Percentiles rank a stretch among this genome's conserved stretches.
These are phyloP conservation scores for Exophiala viscosa DNA, from an alignment of 2,329 filamentous ascomycete species.

Conservation along the genomic window DNA sequence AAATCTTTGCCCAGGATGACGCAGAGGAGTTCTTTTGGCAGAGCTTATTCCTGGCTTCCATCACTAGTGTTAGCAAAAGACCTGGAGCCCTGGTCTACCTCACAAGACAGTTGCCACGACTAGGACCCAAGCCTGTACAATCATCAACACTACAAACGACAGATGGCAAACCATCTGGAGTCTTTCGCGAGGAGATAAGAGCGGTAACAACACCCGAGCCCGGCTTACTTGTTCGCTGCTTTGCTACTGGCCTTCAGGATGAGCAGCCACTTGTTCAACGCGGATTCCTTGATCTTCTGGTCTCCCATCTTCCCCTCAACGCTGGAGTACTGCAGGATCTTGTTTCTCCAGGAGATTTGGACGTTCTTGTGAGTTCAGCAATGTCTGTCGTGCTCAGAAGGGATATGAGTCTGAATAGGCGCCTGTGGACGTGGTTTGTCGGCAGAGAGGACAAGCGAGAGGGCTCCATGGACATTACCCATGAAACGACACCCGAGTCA, in stretches of 20 bases:
- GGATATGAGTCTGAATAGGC: slow-evolving; percentile 94
- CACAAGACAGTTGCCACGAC: slow-evolving; percentile 69
- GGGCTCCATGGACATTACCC: slow-evolving; percentile 13
- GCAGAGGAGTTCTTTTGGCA: slow-evolving; percentile 96
- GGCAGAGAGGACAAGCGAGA: slow-evolving; percentile 59
- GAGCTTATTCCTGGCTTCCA: slow-evolving; percentile 88
- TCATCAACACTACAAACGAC: slow-evolving; percentile 25
- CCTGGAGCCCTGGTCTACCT: slow-evolving; percentile 87
- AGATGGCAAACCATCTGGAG: slow-evolving; percentile 36
- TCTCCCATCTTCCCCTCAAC: slow-evolving; percentile 82
- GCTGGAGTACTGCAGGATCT: slow-evolving; percentile 73
- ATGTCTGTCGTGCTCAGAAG: slow-evolving; percentile 81
- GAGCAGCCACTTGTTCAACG: slow-evolving; percentile 88
- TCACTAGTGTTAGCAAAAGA: slow-evolving; percentile 80
- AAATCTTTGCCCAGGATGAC: slow-evolving; percentile 58
- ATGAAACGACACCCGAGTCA: slow-evolving; percentile 1
- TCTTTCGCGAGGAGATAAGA: slow-evolving; percentile 52
- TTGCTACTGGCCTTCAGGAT: slow-evolving; percentile 83
- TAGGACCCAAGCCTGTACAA: slow-evolving; percentile 46
- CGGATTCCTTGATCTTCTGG: slow-evolving; percentile 87
- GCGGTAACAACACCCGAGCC: slow-evolving; percentile 86
- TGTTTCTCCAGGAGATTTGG: slow-evolving; percentile 70
- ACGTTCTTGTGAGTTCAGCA: slow-evolving; percentile 76
- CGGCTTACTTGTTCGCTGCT: slow-evolving; percentile 82
- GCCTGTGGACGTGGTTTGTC: slow-evolving; percentile 94